These are phyloP conservation scores for Fusarium albosuccineum DNA, from an alignment of 2,329 filamentous ascomycete genomes.

Conservation along the genomic window DNA sequence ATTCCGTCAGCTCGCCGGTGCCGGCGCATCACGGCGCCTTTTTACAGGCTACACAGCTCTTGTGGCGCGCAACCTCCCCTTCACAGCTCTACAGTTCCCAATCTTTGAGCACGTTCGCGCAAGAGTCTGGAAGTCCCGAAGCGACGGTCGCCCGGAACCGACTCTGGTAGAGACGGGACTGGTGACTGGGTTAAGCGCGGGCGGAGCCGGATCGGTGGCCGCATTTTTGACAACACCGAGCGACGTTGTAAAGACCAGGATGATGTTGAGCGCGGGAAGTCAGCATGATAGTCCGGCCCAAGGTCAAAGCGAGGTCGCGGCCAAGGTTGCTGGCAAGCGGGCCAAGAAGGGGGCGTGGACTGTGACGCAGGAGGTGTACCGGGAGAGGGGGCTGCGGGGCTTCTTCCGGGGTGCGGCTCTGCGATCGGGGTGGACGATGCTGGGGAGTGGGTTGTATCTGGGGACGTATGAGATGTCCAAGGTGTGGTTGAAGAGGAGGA, in stretches of 20 bases:
- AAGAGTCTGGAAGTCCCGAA: constrained; percentile 60
- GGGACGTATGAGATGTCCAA: constrained; percentile 88
- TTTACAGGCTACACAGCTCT: constrained; percentile 83
- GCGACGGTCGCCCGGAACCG: constrained; percentile 35
- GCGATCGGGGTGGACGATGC: constrained; percentile 82
- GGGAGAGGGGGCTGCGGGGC: constrained; percentile 76
- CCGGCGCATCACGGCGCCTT: constrained; percentile 69
- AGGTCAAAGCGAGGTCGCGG: constrained; percentile 22
- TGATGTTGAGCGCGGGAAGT: constrained; percentile 78
- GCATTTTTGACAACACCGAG: constrained; percentile 88
- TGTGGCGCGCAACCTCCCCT: constrained; percentile 85
- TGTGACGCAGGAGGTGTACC: constrained; percentile 75
- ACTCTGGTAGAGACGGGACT: constrained; percentile 73
- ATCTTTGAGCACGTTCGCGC: constrained; percentile 81
- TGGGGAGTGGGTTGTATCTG: constrained; percentile 87
- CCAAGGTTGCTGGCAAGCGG: constrained; percentile 46
- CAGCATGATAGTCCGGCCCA: constrained; percentile 11
- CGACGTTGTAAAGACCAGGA: constrained; percentile 89
- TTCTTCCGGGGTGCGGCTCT: constrained; percentile 83
- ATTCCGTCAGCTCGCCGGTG: constrained; percentile 63
- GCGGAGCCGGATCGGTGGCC: constrained; percentile 78
- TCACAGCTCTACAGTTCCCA: constrained; percentile 90
- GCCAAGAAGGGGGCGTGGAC: constrained; percentile 62
- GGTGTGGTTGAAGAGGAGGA: constrained; percentile 67
- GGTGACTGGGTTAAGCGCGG: constrained; percentile 81